Conservation (phyloP, 2,329 filamentous ascomycete species). For the Calonectria pteridis region DNA sequence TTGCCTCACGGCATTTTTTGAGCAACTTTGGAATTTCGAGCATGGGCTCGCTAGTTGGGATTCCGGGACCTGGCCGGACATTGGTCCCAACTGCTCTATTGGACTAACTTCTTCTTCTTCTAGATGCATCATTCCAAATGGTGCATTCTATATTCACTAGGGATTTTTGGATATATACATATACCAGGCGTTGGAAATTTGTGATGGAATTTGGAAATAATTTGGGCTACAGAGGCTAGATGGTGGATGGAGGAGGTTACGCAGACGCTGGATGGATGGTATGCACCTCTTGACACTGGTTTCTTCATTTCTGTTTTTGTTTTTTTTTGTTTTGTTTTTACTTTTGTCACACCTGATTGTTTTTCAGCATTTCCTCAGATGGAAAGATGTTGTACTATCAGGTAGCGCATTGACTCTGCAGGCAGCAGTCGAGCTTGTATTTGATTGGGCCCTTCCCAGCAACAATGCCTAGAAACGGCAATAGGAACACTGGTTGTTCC, state of each 20-base stretch:
- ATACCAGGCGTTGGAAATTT: constrained; percentile 38
- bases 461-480: constrained; percentile 17
- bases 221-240: background rate
- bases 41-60: constrained; percentile 5
- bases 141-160: constrained; percentile 30
- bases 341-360: constrained; percentile 2
- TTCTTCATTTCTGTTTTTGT: constrained; percentile 10
- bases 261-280: constrained; percentile 36
- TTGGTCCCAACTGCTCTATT: constrained; percentile 14
- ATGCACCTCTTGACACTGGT: constrained; percentile 26
- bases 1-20: constrained; percentile 44
- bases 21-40: constrained; percentile 10
- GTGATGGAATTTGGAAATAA: constrained; percentile 14
- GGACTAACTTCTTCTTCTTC: constrained; percentile 5
- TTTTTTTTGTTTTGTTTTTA: constrained; percentile 24
- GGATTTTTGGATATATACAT: constrained; percentile 27
- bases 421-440: constrained; percentile 30
- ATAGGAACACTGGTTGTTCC: constrained; percentile 38
- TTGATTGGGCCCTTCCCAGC: constrained; percentile 25
- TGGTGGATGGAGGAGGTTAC: constrained; percentile 25
- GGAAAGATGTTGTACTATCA: constrained; percentile 34
- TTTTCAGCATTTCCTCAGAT: constrained; percentile 4
- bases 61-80: constrained; percentile 8
- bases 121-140: constrained; percentile 33
- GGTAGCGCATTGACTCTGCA: constrained; percentile 34